Evolutionary conservation across 768 basidiomycete genomes (phyloP).

Genomic region (Porpolomopsis calyptriformis): DNA sequence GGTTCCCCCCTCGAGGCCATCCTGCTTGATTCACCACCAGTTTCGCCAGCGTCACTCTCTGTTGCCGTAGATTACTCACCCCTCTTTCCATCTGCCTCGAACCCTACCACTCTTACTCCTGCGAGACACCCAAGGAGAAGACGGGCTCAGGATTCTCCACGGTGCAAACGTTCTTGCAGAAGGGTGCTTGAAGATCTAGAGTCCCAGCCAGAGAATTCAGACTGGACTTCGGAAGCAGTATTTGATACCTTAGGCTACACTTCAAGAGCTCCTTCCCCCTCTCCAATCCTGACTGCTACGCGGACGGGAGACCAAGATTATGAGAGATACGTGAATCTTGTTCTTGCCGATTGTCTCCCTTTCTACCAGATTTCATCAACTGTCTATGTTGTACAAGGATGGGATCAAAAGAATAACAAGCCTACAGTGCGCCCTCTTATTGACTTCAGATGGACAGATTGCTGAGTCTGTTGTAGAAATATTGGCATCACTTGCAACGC

Average conservation of each 20-base stretch:
- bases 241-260: neutral
- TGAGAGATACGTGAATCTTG: slow-evolving; percentile 1
- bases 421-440: slow-evolving; percentile 2
- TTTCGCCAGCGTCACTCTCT: neutral
- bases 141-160: neutral
- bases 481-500: slow-evolving; percentile 7
- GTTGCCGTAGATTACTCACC: neutral
- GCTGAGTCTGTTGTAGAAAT: neutral
- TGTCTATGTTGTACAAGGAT: slow-evolving; percentile 12
- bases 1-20: neutral
- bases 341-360: slow-evolving; percentile 2
- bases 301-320: neutral
- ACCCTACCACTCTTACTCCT: neutral
- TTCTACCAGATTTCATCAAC: slow-evolving; percentile 10
- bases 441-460: neutral
- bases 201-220: neutral
- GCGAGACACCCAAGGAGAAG: neutral
- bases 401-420: slow-evolving; percentile 8
- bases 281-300: neutral
- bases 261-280: neutral
- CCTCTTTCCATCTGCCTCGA: neutral
- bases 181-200: neutral
- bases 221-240: neutral
- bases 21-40: neutral
- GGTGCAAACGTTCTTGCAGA: neutral